Conservation (phyloP, 2,329 filamentous ascomycete species). For the Dothideomycetidae sp. region DNA sequence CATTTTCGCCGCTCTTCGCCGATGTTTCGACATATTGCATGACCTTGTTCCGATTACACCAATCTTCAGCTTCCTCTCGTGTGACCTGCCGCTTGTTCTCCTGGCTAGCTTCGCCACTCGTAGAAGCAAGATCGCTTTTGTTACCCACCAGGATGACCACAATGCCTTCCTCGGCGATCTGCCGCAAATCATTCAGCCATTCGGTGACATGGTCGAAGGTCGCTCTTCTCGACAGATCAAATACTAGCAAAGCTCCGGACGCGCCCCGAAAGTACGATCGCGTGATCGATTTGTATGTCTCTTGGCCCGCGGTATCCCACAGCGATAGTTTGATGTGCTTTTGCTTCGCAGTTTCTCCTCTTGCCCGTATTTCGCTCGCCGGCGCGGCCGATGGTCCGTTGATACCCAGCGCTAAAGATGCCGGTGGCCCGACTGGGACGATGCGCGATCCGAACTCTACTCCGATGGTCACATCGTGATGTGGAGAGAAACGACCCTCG, state of each 20-base stretch:
- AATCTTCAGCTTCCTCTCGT: conserved; percentile 69
- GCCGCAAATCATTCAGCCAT: conserved; percentile 86
- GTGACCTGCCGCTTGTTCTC: conserved; percentile 64
- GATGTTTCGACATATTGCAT: conserved; percentile 92
- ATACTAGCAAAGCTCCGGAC: conserved; percentile 69
- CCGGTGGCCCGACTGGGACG: conserved; percentile 76
- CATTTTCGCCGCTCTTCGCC: conserved; percentile 87
- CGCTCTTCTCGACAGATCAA: conserved; percentile 73
- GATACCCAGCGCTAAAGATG: conserved; percentile 44
- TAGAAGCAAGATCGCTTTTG: conserved; percentile 66
- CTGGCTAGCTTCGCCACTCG: conserved; percentile 18
- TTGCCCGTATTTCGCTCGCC: conserved; percentile 17
- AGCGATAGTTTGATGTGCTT: conserved; percentile 87
- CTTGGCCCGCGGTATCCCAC: conserved; percentile 94
- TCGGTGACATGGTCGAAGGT: conserved; percentile 82
- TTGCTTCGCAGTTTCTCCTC: conserved; percentile 29
- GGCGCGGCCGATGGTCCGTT: conserved; percentile 30
- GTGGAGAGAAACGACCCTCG: conserved; percentile 84
- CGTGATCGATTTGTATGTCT: conserved; percentile 95
- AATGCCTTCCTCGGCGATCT: conserved; percentile 91
- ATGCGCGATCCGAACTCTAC: conserved; percentile 92
- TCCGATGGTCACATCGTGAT: conserved; percentile 94
- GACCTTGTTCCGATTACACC: conserved; percentile 74
- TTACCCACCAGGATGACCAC: conserved; percentile 92
- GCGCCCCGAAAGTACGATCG: conserved; percentile 84